Evolutionary conservation across 164 flowering plant species (phyloP).

Genomic region (Aristolochia contorta): DNA sequence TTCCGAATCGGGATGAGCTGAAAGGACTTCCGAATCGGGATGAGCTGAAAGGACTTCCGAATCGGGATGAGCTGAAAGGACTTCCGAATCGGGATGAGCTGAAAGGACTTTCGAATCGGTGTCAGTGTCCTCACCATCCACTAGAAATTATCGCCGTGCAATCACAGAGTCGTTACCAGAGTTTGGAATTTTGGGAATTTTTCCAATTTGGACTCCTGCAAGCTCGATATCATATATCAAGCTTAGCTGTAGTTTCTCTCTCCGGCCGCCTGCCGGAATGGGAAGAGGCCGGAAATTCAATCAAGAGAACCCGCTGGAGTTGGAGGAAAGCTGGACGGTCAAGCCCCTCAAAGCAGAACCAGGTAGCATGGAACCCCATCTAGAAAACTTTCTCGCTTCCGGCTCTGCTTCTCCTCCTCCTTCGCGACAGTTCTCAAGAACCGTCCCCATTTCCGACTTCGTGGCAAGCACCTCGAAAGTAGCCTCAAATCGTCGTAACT

Average conservation of each 20-base stretch:
- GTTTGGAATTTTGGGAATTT: too few relatives aligned
- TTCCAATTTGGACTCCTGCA: too few relatives aligned
- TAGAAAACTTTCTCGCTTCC: background rate
- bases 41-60: too few relatives aligned
- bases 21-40: too few relatives aligned
- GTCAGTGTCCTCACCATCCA: too few relatives aligned
- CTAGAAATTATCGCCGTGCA: too few relatives aligned
- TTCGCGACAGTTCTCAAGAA: background rate
- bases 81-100: too few relatives aligned
- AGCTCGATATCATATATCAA: too few relatives aligned
- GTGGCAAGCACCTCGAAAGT: background rate
- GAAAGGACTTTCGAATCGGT: too few relatives aligned
- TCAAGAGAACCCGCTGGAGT: background rate
- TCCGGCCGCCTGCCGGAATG: background rate
- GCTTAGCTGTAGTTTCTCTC: background rate
- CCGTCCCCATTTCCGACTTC: constrained; percentile 8
- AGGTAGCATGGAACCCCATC: constrained; percentile 1
- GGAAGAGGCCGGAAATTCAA: constrained; percentile 10
- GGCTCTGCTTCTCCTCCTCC: constrained; percentile 6
- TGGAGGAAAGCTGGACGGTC: constrained; percentile 12
- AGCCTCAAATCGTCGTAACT: constrained; percentile 6
- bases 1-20: too few relatives aligned
- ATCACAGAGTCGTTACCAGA: too few relatives aligned
- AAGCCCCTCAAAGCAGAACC: constrained; percentile 10
- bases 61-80: too few relatives aligned